A percentile compares a stretch with the other conserved stretches of the same genome.
phyloP scores from a whole-genome alignment of 331 rosid genomes.

The Malus hybrid region DNA sequence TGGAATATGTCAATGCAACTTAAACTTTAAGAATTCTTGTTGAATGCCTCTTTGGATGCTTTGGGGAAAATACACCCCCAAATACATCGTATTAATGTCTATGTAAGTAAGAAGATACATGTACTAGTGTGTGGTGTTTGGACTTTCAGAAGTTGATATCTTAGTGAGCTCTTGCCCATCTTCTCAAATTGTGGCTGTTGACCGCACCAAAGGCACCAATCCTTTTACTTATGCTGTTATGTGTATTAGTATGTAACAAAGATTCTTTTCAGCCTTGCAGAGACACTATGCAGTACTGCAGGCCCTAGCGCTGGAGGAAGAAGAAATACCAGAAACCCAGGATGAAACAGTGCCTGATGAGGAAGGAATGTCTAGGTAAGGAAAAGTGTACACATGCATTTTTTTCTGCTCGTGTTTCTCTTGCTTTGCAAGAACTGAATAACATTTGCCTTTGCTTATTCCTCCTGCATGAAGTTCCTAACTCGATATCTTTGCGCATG shows the following conservation, averaged over 20 bases:
- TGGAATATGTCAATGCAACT: neutral
- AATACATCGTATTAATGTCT: neutral
- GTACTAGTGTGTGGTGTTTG: neutral
- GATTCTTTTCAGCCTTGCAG: constrained; percentile 70
- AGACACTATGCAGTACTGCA: constrained; percentile 82
- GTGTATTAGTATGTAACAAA: constrained; percentile 1
- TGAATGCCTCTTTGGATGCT: neutral
- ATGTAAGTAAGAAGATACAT: neutral
- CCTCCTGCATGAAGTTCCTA: neutral
- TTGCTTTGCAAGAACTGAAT: neutral
- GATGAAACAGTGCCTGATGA: constrained; percentile 90
- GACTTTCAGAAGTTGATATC: neutral
- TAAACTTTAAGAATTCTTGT: neutral
- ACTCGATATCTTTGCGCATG: constrained; percentile 5
- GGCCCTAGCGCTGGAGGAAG: constrained; percentile 87
- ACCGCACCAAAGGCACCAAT: neutral
- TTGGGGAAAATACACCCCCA: neutral
- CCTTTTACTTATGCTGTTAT: neutral
- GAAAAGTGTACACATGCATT: neutral
- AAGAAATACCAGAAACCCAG: constrained; percentile 72
- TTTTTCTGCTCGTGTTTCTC: neutral
- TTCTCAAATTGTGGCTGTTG: neutral
- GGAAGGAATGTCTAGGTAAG: constrained; percentile 85
- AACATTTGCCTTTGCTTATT: neutral
- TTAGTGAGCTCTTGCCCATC: neutral